These are phyloP conservation scores for Croton laevigatus DNA, from an alignment of 441 rosid genomes.

Conservation along the genomic window DNA sequence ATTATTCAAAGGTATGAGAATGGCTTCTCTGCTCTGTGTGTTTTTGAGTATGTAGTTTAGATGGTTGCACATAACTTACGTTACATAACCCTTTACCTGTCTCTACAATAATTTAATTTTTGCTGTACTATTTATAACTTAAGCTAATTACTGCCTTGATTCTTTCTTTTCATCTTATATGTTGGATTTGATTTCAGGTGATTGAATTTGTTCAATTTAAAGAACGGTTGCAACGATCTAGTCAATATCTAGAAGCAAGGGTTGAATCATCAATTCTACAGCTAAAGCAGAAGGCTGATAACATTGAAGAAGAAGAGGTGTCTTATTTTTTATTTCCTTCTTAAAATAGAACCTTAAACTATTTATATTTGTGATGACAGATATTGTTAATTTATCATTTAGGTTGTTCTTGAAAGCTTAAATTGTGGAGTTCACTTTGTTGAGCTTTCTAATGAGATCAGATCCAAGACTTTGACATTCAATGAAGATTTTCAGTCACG, in stretches of 20 bases:
- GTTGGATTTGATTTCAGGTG: slow-evolving; percentile 51
- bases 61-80: no score
- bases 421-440: slow-evolving; percentile 63
- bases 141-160: background rate
- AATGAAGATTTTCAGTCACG: slow-evolving; percentile 91
- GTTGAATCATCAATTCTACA: slow-evolving; percentile 75
- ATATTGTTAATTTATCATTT: slow-evolving; percentile 24
- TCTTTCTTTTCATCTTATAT: background rate
- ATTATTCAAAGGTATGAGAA: slow-evolving; percentile 82
- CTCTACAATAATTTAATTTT: background rate
- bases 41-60: background rate
- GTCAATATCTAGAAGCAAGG: slow-evolving; percentile 72
- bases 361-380: slow-evolving; percentile 4
- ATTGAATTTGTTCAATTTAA: slow-evolving; percentile 97
- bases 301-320: slow-evolving; percentile 84
- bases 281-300: slow-evolving; percentile 76
- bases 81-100: background rate
- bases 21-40: background rate
- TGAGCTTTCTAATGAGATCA: slow-evolving; percentile 83
- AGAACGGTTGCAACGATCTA: slow-evolving; percentile 77
- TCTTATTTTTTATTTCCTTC: slow-evolving; percentile 2
- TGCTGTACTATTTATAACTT: background rate
- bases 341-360: background rate
- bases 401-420: slow-evolving; percentile 76
- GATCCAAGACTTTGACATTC: slow-evolving; percentile 63